Evolutionary conservation across 2,329 filamentous ascomycete species (phyloP), one percentile per base, ranked within the genome.

Genomic region (Epichloe amarillans): DNA sequence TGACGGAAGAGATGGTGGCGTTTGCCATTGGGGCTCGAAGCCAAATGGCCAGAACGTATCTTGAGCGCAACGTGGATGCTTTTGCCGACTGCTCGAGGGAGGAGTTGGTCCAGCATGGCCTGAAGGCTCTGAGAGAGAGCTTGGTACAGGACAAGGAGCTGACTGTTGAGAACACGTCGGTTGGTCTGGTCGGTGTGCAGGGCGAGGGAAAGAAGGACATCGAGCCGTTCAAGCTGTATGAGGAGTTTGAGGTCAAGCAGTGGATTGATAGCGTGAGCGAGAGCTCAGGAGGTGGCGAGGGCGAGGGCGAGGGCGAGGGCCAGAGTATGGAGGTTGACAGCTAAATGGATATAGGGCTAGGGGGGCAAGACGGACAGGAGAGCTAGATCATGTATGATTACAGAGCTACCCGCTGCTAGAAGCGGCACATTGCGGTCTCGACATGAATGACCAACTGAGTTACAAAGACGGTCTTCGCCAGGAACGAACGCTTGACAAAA

Each of bases 21-120:
- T 96, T 91, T 65, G 91, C 90, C 53, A 98, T 98, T 66, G 93
- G 93, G 49, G 93, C 93, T 46, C 79, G 93, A 61, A 93, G 86
- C 68, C 93, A 98, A 74, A 97, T 97, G 88, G 93, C 93, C 23
- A 77, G 93, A 64, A 98, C 93, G 56, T 98, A 98, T 70, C 75
- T 98, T 51, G 93, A 98, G 78, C 80, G 88, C 64, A 86, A 96
- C 70, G 71, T 96, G 54, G 90, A 95, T 56, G 73, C 82, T 58
- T 97, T 98, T 67, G 78, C 80, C 61, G 77, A 78, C 57, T 83
- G 82, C 64, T 80, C 76, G 56, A 77, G 87, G 61, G 91, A 96
- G 64, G 87, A 95, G 69, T 74, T 98, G 63, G 83, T 98, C 61
- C 82, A 82, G 70, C 93, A 98, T 72, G 93, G 91, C 35, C 73